Conservation (phyloP, 1,284 basidiomycete species). For the Vanrija pseudolonga region DNA sequence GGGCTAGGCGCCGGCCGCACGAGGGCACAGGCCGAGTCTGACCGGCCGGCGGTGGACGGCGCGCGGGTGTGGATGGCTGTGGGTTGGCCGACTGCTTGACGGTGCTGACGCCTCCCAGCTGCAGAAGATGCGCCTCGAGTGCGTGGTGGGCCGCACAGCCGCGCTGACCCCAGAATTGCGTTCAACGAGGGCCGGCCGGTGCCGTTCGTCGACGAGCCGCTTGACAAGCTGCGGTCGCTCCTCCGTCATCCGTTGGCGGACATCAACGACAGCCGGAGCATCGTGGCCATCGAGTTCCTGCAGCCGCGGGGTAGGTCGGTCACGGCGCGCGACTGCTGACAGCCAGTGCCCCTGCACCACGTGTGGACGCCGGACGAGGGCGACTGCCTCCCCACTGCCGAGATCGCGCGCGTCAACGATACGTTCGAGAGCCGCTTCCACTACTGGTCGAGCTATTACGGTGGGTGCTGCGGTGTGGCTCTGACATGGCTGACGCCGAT, state of each 20-base stretch:
- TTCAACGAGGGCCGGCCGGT: constrained; percentile 22
- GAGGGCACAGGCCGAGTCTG: constrained; percentile 42
- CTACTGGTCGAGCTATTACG: constrained; percentile 43
- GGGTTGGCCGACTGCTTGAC: neutral
- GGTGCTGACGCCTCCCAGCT: constrained; percentile 1
- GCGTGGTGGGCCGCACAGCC: no score
- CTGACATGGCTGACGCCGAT: neutral
- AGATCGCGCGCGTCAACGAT: constrained; percentile 35
- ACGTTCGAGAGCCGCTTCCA: constrained; percentile 36
- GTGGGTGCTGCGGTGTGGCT: constrained; percentile 11
- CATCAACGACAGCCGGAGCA: constrained; percentile 22
- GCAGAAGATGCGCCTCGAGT: constrained; percentile 7
- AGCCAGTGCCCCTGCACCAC: constrained; percentile 32
- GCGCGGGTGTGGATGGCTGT: constrained; percentile 27
- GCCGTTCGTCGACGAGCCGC: constrained; percentile 38
- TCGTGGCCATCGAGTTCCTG: constrained; percentile 24
- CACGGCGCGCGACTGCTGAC: neutral
- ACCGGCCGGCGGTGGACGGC: constrained; percentile 13
- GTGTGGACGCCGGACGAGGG: constrained; percentile 29
- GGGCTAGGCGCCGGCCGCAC: neutral
- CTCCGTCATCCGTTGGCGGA: constrained; percentile 23
- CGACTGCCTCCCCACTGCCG: constrained; percentile 29
- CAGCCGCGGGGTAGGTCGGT: constrained; percentile 28
- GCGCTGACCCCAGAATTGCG: constrained; percentile 9
- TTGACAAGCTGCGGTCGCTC: constrained; percentile 16